phyloP scores from a whole-genome alignment of 345 rosid species.

The Euphorbia peplus region DNA sequence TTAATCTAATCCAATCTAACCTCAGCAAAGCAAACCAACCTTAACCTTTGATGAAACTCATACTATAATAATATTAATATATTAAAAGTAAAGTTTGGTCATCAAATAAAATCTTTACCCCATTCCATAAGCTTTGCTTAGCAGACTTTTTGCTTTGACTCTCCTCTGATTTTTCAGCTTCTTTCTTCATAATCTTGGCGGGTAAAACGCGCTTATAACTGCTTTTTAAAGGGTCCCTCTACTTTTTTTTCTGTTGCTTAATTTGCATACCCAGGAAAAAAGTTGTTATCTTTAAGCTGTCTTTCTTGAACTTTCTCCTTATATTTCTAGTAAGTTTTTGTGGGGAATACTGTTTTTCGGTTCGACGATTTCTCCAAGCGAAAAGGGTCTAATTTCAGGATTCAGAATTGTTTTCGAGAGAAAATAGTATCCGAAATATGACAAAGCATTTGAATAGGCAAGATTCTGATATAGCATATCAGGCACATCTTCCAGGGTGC shows the following conservation, averaged over 20 bases:
- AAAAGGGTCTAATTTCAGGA: constrained; percentile 11
- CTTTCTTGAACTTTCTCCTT: not conserved
- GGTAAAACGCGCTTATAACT: constrained; percentile 10
- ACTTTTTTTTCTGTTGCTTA: not conserved
- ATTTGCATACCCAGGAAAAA: not conserved
- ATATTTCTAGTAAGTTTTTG: no score
- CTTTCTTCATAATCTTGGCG: not conserved
- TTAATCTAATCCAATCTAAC: not conserved
- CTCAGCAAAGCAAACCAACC: constrained; percentile 1
- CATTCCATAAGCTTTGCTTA: not conserved
- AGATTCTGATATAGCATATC: constrained; percentile 30
- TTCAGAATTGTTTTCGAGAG: not conserved
- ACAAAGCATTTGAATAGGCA: constrained; percentile 38
- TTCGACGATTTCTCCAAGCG: not conserved
- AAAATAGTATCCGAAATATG: constrained; percentile 26
- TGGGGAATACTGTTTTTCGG: no score
- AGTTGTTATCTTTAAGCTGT: not conserved
- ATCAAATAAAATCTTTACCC: constrained; percentile 5
- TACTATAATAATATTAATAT: not conserved
- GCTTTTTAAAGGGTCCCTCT: not conserved
- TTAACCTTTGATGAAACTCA: not conserved
- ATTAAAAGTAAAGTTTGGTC: not conserved
- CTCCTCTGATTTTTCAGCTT: not conserved
- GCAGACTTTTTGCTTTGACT: not conserved
- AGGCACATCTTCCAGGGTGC: constrained; percentile 50